phyloP scores from a whole-genome alignment of 495 filamentous ascomycete genomes.

The Copromyces sp. region DNA sequence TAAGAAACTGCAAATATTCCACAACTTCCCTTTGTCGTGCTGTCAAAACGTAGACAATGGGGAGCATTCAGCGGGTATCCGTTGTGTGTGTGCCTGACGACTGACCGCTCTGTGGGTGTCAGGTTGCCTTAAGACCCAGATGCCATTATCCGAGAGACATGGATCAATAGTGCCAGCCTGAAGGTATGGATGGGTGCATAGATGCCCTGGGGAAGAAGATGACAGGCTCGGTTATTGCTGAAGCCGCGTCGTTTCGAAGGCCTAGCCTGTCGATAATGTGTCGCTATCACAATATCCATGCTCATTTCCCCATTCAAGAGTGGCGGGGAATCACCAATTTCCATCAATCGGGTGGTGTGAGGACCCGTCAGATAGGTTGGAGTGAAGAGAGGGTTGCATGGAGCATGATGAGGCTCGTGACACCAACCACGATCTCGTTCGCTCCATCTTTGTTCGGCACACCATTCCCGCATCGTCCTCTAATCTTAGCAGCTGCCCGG shows the following conservation, averaged over 20 bases:
- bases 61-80: neutral
- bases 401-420: neutral
- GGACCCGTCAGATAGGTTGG: neutral
- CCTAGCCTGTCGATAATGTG: neutral
- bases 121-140: neutral
- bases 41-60: neutral
- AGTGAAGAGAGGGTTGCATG: neutral
- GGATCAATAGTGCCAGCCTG: neutral
- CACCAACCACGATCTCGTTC: neutral
- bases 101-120: neutral
- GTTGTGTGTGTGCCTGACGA: neutral
- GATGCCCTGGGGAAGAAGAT: neutral
- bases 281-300: neutral
- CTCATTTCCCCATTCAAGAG: neutral
- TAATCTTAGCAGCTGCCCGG: neutral
- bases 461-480: neutral
- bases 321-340: neutral
- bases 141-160: neutral
- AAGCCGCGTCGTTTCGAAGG: neutral
- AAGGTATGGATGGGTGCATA: neutral
- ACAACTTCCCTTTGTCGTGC: neutral
- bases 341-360: neutral
- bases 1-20: neutral
- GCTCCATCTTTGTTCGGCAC: neutral
- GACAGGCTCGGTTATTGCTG: neutral